A percentile compares a stretch with the other conserved stretches of the same genome.
Evolutionary conservation across 2,329 filamentous ascomycete species (phyloP).

Genomic region (Colletotrichum limetticola): DNA sequence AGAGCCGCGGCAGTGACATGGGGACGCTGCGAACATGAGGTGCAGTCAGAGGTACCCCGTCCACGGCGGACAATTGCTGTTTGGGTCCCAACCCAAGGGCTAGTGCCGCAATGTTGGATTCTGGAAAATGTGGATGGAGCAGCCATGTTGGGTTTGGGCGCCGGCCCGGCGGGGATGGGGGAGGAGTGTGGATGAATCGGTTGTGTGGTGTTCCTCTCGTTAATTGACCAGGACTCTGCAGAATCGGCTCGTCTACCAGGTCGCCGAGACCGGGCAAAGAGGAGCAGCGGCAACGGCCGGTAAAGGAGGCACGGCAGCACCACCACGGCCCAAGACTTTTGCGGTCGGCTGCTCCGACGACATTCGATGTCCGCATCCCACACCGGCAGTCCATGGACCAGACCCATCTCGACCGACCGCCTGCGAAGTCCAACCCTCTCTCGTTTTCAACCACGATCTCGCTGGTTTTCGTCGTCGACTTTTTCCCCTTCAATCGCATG

Average conservation of each 20-base stretch:
- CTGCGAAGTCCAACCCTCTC: neutral
- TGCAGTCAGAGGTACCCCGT: slow-evolving; percentile 30
- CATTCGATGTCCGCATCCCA: slow-evolving; percentile 27
- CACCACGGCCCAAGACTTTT: slow-evolving; percentile 8
- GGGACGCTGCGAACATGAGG: slow-evolving; percentile 28
- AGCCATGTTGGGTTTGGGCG: slow-evolving; percentile 31
- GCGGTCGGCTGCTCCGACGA: slow-evolving; percentile 28
- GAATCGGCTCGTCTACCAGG: slow-evolving; percentile 15
- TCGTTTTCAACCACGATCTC: neutral
- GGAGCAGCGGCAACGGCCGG: slow-evolving; percentile 24
- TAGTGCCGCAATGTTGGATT: slow-evolving; percentile 33
- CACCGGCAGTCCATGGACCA: slow-evolving; percentile 24
- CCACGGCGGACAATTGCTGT: slow-evolving; percentile 6
- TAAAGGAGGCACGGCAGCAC: neutral
- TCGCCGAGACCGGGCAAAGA: slow-evolving; percentile 30
- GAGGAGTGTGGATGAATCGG: slow-evolving; percentile 4
- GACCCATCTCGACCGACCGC: slow-evolving; percentile 26
- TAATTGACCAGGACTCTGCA: slow-evolving; percentile 28
- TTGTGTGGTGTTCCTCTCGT: neutral
- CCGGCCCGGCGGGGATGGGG: slow-evolving; percentile 29
- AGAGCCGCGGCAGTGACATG: slow-evolving; percentile 33
- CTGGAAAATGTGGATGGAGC: slow-evolving; percentile 35
- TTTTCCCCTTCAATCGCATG: slow-evolving; percentile 25
- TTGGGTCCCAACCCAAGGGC: slow-evolving; percentile 20
- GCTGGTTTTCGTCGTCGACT: neutral